These are phyloP conservation scores for Elaeis oleifera DNA, from an alignment of 202 grass and related monocot species.

Conservation along the genomic window DNA sequence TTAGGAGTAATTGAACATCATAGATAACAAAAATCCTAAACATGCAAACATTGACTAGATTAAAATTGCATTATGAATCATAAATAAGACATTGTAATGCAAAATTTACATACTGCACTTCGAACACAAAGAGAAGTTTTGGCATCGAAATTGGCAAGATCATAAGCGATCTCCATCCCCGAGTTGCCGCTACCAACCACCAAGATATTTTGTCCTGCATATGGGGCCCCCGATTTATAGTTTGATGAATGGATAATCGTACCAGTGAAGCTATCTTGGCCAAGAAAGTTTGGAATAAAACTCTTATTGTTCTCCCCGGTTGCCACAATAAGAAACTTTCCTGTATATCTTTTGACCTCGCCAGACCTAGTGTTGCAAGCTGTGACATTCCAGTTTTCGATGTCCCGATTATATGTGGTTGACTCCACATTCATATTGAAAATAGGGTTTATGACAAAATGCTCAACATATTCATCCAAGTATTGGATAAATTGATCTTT, in stretches of 20 bases:
- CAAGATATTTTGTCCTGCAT: slow-evolving; percentile 2
- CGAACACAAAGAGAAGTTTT: slow-evolving; percentile 4
- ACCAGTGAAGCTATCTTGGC: not conserved
- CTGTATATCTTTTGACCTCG: not conserved
- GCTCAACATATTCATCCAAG: slow-evolving; percentile 2
- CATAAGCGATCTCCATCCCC: slow-evolving; percentile 33
- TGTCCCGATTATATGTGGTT: not conserved
- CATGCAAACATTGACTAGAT: too few relatives aligned
- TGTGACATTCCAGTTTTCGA: not conserved
- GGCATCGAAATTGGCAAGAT: slow-evolving; percentile 11
- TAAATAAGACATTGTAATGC: too few relatives aligned
- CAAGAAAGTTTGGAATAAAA: slow-evolving; percentile 6
- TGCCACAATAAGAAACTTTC: slow-evolving; percentile 22
- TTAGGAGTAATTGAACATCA: too few relatives aligned
- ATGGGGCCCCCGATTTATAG: slow-evolving; percentile 10
- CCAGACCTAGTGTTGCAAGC: not conserved
- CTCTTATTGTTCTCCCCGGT: slow-evolving; percentile 23
- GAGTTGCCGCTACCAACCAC: slow-evolving; percentile 26
- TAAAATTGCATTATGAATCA: too few relatives aligned
- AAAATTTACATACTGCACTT: not conserved
- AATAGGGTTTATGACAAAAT: slow-evolving; percentile 2
- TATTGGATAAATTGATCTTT: slow-evolving; percentile 15
- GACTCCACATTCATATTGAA: slow-evolving; percentile 12
- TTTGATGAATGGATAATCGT: not conserved
- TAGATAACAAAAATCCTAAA: too few relatives aligned